Base-by-base conservation (phyloP, 2,329 filamentous ascomycete genomes). In the Aspergillus neotritici region DNA sequence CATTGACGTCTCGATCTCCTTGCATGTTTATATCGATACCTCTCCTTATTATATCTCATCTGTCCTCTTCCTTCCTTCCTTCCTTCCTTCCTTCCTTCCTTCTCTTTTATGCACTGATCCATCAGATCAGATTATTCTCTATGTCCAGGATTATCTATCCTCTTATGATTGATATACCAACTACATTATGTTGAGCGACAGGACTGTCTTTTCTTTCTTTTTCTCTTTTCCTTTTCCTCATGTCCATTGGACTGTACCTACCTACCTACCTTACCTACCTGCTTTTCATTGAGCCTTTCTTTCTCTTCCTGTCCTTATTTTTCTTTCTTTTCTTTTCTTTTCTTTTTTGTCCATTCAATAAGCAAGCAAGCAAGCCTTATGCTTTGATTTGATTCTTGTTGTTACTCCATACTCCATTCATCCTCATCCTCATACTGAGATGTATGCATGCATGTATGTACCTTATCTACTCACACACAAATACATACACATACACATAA, bases 141-240 rank as follows among this genome's bases (percentile, higher is more conserved):
- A 25, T 44, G 32, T 36, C 40, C 39, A 40, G 29, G 31, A 47
- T 47, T 44, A 39, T 37, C 40, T 21, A 14, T 44, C 44, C 43
- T 39, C 41, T 41, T 37, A 39, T 42, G 41, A 34, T 45, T 49
- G 43, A 52, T 52, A 52, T 51, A 52, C 50, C 50, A 52, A 42
- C 43, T 49, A 42, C 43, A 42, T 52, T 51, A 43, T 43, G 43
- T 51, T 51, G 43, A 49, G 48, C 50, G 44, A 43, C 38, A 35
- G 42, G 37, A 32, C 32, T 46, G 37, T 42, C 32, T 44, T 47
- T 47, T 32, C 30, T 43, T 41, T 12, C 16, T 37, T 37, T 16
- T n/a, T n/a, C n/a, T n/a, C 32, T 43, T 34, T 35, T 16, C 9
- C n/a, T 34, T 42, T 9, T 6, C n/a, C n/a, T 16, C 33, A 10